Conservation (phyloP, 768 basidiomycete genomes). For the Gloeophyllum trabeum region DNA sequence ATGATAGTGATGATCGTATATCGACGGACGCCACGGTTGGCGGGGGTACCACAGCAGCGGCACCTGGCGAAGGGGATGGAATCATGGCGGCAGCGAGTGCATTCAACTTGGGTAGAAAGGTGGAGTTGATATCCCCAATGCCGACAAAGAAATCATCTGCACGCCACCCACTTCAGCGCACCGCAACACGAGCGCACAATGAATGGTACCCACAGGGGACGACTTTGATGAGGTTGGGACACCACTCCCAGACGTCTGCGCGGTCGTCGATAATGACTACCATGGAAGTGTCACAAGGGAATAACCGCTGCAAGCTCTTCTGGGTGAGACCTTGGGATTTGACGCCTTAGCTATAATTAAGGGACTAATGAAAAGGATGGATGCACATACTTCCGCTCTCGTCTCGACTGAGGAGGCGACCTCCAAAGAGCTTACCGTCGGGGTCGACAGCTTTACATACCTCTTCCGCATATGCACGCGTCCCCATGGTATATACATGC, state of each 20-base stretch:
- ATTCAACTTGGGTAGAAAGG: slow-evolving; percentile 78
- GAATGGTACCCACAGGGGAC: slow-evolving; percentile 68
- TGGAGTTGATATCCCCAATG: slow-evolving; percentile 96
- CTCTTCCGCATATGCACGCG: slow-evolving; percentile 90
- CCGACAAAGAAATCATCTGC: slow-evolving; percentile 96
- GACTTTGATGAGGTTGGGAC: slow-evolving; percentile 93
- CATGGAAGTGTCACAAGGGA: slow-evolving; percentile 97
- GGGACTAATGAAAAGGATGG: neutral
- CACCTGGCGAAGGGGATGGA: slow-evolving; percentile 6
- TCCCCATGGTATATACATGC: slow-evolving; percentile 99
- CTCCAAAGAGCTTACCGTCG: slow-evolving; percentile 72
- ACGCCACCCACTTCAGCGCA: neutral
- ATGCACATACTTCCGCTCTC: slow-evolving; percentile 84
- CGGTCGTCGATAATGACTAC: slow-evolving; percentile 99
- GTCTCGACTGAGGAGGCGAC: slow-evolving; percentile 83
- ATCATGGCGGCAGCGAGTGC: slow-evolving; percentile 31
- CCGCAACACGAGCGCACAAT: neutral
- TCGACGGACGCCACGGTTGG: no score
- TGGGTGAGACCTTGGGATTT: slow-evolving; percentile 73
- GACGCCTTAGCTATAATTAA: no score
- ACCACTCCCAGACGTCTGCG: slow-evolving; percentile 97
- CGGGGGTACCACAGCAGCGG: neutral
- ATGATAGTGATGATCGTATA: no score
- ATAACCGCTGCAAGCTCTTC: slow-evolving; percentile 85
- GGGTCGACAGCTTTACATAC: slow-evolving; percentile 95